Percentiles rank a stretch among this genome's conserved stretches.
Evolutionary conservation across 2,329 filamentous ascomycete genomes (phyloP).

Genomic region (Passalora sequoiae): DNA sequence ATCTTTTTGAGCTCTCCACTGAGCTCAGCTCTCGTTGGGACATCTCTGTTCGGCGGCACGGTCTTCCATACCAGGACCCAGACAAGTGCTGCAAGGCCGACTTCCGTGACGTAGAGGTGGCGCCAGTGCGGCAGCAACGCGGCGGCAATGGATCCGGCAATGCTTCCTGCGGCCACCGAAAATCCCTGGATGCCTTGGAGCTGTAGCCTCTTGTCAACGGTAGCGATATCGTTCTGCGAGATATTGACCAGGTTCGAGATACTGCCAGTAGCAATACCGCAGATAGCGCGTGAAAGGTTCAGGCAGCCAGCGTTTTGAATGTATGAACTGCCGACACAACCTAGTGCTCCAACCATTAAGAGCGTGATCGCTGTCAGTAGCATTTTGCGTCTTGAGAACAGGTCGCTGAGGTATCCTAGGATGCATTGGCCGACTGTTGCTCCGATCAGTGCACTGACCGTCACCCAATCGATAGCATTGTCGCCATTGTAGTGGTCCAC

Average conservation of each 20-base stretch:
- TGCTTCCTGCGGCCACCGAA: constrained; percentile 19
- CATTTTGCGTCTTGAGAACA: constrained; percentile 20
- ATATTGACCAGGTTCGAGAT: constrained; percentile 25
- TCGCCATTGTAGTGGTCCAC: constrained; percentile 12
- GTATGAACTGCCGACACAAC: constrained; percentile 11
- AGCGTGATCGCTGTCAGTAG: constrained; percentile 11
- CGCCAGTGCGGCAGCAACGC: constrained; percentile 17
- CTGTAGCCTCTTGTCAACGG: constrained; percentile 12
- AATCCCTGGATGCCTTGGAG: constrained; percentile 24
- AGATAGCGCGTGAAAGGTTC: constrained; percentile 14
- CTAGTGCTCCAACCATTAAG: constrained; percentile 7
- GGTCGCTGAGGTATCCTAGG: constrained; percentile 23
- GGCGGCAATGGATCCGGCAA: constrained; percentile 19
- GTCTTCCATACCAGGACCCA: constrained; percentile 11
- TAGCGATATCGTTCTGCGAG: constrained; percentile 22
- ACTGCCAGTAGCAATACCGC: constrained; percentile 19
- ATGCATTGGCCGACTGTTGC: constrained; percentile 20
- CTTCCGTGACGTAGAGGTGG: constrained; percentile 14
- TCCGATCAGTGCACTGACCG: constrained; percentile 16
- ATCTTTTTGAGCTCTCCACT: constrained; percentile 12
- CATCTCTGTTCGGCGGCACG: constrained; percentile 7
- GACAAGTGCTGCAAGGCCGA: constrained; percentile 5
- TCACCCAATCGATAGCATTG: constrained; percentile 19
- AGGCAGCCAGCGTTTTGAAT: constrained; percentile 4
- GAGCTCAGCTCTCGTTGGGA: constrained; percentile 5